Evolutionary conservation across 495 filamentous ascomycete genomes (phyloP), one percentile per base, ranked within the genome.

Genomic region (Glutinoglossum americanum): DNA sequence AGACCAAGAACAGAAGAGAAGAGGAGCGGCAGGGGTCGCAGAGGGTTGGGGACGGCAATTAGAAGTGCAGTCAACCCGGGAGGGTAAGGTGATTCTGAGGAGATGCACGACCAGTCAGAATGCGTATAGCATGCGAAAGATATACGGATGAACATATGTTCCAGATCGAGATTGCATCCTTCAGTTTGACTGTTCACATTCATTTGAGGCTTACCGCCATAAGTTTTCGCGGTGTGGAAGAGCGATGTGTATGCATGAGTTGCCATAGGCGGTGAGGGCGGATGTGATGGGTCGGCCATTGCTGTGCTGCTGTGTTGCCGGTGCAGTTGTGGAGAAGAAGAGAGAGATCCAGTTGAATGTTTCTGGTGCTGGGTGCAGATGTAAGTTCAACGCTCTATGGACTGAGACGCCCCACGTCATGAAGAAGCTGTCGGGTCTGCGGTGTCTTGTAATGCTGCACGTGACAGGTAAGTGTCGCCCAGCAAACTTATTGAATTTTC

Each of bases 1-100:
- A 94, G 88, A 57, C 93, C 74, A n/a, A 96, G 78, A 57, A 89
- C 72, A 0, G 88, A 85, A 35, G 87, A 76, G 72, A 95, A 87
- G 62, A 87, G 71, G 74, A 93, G 80, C 1, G 87, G 86, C 0
- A 92, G 72, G 13, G 74, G 62, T 63, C 84, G 83, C 65, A 84
- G 77, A 7, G 89, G 89, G 69, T 89, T 80, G 60, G 89, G 84
- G 23, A 85, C 79, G 5, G 81, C 76, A 60, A 93, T 80, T 53
- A 94, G 78, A 11, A 86, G 83, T 45, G 87, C 86, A 48, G 90
- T 82, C 19, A 83, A 71, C 32, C 81, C 84, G 7, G 89, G 80
- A 15, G 89, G 83, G 30, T 94, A 72, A 33, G 89, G 76, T 60
- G 83, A 83, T 71, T 85, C 89, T 95, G 53, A 39, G 21, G 32